A percentile compares a stretch with the other conserved stretches of the same genome.
phyloP scores from a whole-genome alignment of 1,139 yeast genomes.

The Debaryomyces coudertii region DNA sequence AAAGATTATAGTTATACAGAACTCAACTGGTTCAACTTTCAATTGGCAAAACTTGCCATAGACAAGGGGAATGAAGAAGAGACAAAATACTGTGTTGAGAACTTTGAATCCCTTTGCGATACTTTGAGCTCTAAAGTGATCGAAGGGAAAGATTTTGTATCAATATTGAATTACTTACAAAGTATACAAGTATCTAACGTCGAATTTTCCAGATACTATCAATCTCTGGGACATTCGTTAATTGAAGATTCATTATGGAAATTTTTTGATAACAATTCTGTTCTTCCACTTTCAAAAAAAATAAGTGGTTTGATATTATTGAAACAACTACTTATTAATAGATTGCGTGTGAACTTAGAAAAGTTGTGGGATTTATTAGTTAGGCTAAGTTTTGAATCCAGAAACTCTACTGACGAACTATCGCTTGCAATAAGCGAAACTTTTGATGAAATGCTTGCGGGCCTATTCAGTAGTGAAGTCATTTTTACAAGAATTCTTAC shows the following conservation, averaged over 20 bases:
- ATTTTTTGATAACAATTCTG: conserved; percentile 21
- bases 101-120: conserved; percentile 25
- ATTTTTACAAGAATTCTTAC: conserved; percentile 18
- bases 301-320: conserved; percentile 37
- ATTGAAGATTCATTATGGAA: conserved; percentile 34
- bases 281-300: conserved; percentile 16
- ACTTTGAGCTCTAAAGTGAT: conserved; percentile 16
- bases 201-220: conserved; percentile 31
- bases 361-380: conserved; percentile 30
- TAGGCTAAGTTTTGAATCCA: conserved; percentile 19
- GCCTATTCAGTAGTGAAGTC: conserved; percentile 27
- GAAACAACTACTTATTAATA: conserved; percentile 39
- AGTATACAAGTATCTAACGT: conserved; percentile 24
- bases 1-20: conserved; percentile 37
- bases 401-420: conserved; percentile 24
- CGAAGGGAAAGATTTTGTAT: conserved; percentile 22
- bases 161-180: conserved; percentile 29
- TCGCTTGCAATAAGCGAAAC: conserved; percentile 32
- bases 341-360: conserved; percentile 22
- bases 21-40: conserved; percentile 46
- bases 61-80: conserved; percentile 13
- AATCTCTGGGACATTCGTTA: conserved; percentile 26
- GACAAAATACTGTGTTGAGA: conserved; percentile 20
- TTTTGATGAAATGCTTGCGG: conserved; percentile 35
- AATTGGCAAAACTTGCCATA: conserved; percentile 31